Evolutionary conservation across 768 basidiomycete species (phyloP), one percentile per base, ranked within the genome.

Genomic region (Xerocomellus chrysenteron): DNA sequence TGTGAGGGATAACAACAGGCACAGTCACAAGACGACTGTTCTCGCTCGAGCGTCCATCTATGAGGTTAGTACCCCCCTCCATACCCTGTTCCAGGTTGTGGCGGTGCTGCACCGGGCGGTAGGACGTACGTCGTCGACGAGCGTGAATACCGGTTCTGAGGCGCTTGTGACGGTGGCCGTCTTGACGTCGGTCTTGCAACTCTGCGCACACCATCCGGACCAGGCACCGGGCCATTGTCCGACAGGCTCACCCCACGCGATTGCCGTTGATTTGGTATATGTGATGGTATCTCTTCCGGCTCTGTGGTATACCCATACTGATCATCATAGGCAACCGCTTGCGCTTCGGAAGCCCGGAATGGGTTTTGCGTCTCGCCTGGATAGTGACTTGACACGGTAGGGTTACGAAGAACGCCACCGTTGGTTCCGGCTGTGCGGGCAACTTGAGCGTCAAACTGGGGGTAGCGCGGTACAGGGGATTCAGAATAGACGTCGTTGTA

Each of bases 151-250:
- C 90, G 78, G 67, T 88, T 87, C 73, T 83, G 83, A 54, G 78
- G 76, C 4, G 75, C 73, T 64, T 87, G 86, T 33, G 87, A 84
- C 28, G 82, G 76, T 14, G 86, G 80, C 44, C 89, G 76, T 61
- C 86, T 78, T 10, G 59, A 42, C 10, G 76, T 66, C 46, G 80
- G 83, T 64, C 90, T 77, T 46, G 90, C 82, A 28, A 95, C 89
- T 55, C 93, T 75, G 40, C 92, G 82, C 28, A 94, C 93, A 51
- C 88, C 87, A 17, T 89, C 86, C 10, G 85, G 81, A 36, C 82
- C 82, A 40, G 90, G 86, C 2, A 94, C 89, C 39, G 92, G 92
- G 14, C 95, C 95, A 64, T 82, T 75, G 62, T 98, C 95, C 52
- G 82, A 82, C 54, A 98, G 73, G 44, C 86, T 86, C 47, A 97